Evolutionary conservation across 345 rosid genomes (phyloP).

Genomic region (Syzygium jambos): DNA sequence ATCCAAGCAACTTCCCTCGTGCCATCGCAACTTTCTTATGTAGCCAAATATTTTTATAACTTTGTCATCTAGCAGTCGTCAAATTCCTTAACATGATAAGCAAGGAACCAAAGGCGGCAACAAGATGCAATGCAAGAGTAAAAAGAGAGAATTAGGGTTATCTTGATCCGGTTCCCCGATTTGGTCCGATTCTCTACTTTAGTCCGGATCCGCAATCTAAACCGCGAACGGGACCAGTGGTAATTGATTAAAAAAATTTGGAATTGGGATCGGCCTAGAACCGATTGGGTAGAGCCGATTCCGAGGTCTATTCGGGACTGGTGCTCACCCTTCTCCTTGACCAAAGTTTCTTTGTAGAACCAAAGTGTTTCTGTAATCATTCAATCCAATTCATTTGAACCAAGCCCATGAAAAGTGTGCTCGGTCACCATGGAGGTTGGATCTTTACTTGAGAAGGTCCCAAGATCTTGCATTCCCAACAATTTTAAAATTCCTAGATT

Average conservation of each 20-base stretch:
- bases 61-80: fast-evolving
- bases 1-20: not conserved
- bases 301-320: fast-evolving
- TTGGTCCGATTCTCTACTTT: fast-evolving
- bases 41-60: not conserved
- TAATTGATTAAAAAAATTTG: no score
- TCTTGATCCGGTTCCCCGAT: not conserved
- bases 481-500: fast-evolving
- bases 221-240: no score
- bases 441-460: not conserved
- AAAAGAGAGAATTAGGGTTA: not conserved
- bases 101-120: not conserved
- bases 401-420: not conserved
- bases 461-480: not conserved
- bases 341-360: not conserved
- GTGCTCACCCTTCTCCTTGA: not conserved
- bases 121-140: not conserved
- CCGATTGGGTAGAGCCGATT: not conserved
- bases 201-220: no score
- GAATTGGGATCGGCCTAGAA: no score
- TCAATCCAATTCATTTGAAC: not conserved
- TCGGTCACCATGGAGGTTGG: not conserved
- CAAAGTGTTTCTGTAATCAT: not conserved
- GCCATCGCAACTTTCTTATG: not conserved
- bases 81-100: not conserved